Evolutionary conservation across 306 rosid species (phyloP).

Genomic region (Inga leiocalycina): DNA sequence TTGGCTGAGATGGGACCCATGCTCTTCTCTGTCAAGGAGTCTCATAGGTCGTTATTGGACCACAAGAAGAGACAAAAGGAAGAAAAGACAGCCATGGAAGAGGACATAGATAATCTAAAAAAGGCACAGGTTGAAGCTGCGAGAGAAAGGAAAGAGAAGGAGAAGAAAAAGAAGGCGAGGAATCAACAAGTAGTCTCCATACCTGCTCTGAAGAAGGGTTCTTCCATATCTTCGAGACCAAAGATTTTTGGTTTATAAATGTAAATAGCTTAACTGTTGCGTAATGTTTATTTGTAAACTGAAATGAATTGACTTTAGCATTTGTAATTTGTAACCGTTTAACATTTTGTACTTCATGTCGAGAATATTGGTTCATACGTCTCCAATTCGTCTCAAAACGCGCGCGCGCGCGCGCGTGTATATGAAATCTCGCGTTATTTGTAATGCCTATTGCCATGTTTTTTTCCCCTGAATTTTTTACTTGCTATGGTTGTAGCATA

Average conservation of each 20-base stretch:
- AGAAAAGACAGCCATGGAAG: slow-evolving; percentile 92
- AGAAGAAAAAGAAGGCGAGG: slow-evolving; percentile 65
- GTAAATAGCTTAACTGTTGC: neutral
- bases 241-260: slow-evolving; percentile 78
- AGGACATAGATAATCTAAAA: slow-evolving; percentile 92
- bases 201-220: slow-evolving; percentile 76
- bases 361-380: too few species aligned
- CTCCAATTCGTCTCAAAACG: too few species aligned
- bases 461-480: too few species aligned
- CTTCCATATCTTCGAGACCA: slow-evolving; percentile 80
- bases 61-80: slow-evolving; percentile 89
- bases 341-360: too few species aligned
- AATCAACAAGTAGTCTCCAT: slow-evolving; percentile 71
- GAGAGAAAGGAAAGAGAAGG: slow-evolving; percentile 54
- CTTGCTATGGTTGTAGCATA: too few species aligned
- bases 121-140: slow-evolving; percentile 75
- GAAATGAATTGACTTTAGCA: neutral
- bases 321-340: neutral
- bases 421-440: too few species aligned
- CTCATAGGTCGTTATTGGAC: slow-evolving; percentile 87
- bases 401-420: too few species aligned
- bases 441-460: too few species aligned
- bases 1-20: slow-evolving; percentile 93
- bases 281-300: neutral
- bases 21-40: slow-evolving; percentile 96